phyloP scores from a whole-genome alignment of 345 rosid genomes.

The Cochlearia excelsa region DNA sequence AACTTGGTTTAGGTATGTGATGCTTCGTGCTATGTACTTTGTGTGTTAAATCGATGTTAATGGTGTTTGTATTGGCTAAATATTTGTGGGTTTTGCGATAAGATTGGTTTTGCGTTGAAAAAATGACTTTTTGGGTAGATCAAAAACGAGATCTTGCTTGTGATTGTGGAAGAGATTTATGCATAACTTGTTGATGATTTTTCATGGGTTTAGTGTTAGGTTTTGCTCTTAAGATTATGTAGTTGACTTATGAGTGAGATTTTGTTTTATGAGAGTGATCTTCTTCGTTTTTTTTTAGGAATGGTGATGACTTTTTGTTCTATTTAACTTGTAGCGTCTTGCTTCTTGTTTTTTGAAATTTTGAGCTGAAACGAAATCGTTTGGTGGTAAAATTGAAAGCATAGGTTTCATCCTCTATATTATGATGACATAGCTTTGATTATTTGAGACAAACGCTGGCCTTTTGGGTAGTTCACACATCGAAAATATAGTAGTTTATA shows the following conservation, averaged over 20 bases:
- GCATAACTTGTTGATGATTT: too few species aligned
- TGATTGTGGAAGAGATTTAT: not conserved
- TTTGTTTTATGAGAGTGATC: not conserved
- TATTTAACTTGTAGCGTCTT: not conserved
- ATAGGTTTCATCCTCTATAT: conserved; percentile 35
- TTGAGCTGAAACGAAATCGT: conserved; percentile 19
- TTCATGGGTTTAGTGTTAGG: not conserved
- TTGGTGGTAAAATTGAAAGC: conserved; percentile 34
- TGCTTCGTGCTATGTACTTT: not conserved
- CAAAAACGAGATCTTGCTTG: conserved; percentile 18
- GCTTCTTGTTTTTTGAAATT: not conserved
- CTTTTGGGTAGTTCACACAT: not conserved
- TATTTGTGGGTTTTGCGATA: conserved; percentile 24
- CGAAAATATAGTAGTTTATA: too few species aligned
- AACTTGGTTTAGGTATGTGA: not conserved
- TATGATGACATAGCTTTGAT: conserved; percentile 5
- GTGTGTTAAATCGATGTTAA: conserved; percentile 24
- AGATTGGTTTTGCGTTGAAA: conserved; percentile 7
- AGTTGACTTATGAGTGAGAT: conserved; percentile 28
- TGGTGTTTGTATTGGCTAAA: not conserved
- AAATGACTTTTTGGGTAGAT: conserved; percentile 20
- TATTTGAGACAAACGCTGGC: not conserved
- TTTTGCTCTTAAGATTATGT: not conserved
- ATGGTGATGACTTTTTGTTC: conserved; percentile 11
- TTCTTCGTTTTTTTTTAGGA: not conserved